phyloP scores from a whole-genome alignment of 2,329 filamentous ascomycete genomes.

The Aspergillus fumigatus region DNA sequence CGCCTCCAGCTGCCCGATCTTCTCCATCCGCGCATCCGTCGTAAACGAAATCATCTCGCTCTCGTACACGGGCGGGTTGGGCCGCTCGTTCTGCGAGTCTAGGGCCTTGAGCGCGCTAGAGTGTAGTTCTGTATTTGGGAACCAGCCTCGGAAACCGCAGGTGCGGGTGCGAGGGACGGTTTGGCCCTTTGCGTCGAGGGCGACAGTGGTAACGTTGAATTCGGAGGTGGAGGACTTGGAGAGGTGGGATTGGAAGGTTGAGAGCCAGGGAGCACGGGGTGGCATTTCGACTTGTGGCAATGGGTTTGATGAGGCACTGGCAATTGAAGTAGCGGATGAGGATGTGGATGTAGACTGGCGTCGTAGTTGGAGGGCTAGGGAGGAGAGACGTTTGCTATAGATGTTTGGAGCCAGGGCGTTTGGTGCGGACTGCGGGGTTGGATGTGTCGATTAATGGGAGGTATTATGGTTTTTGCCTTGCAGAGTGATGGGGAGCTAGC shows the following conservation, averaged over 20 bases:
- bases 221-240: slow-evolving; percentile 18
- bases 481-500: not conserved
- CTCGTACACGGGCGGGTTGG: slow-evolving; percentile 66
- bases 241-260: slow-evolving; percentile 22
- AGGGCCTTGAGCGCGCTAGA: slow-evolving; percentile 70
- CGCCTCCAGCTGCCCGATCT: slow-evolving; percentile 67
- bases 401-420: not conserved
- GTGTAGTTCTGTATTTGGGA: slow-evolving; percentile 60
- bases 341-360: not conserved
- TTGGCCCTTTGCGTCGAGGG: slow-evolving; percentile 9
- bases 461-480: not conserved
- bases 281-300: not conserved
- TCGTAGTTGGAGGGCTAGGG: not conserved
- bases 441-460: not conserved
- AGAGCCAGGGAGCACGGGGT: slow-evolving; percentile 24
- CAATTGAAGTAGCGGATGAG: not conserved
- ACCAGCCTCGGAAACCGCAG: slow-evolving; percentile 83
- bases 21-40: slow-evolving; percentile 83
- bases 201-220: slow-evolving; percentile 26
- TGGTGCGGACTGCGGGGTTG: not conserved
- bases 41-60: slow-evolving; percentile 79
- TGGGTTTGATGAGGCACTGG: too few species aligned
- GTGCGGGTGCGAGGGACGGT: slow-evolving; percentile 44
- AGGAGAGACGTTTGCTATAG: not conserved
- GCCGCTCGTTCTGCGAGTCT: slow-evolving; percentile 29